Percentiles rank a stretch among this genome's conserved stretches.
phyloP scores from a whole-genome alignment of 169 alveolate species.

The Cyclospora cayetanensis region DNA sequence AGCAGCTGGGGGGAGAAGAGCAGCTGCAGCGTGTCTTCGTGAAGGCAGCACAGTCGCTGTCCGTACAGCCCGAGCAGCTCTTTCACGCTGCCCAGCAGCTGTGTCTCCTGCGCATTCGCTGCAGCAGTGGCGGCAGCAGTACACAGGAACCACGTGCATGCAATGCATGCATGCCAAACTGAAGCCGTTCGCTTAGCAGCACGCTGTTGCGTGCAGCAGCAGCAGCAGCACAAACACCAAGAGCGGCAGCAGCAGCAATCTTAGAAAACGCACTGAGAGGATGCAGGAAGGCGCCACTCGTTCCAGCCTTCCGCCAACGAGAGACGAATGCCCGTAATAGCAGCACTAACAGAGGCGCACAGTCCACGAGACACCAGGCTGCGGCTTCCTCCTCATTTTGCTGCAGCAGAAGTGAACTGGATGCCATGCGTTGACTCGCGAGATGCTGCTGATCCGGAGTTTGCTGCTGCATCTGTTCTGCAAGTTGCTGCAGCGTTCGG shows the following conservation, averaged over 20 bases:
- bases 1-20: slow-evolving; percentile 6
- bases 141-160: no score
- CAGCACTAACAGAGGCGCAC: slow-evolving; percentile 41
- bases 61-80: slow-evolving; percentile 9
- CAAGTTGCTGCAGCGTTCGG: slow-evolving; percentile 19
- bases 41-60: slow-evolving; percentile 13
- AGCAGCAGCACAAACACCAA: slow-evolving; percentile 42
- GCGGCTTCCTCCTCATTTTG: slow-evolving; percentile 6
- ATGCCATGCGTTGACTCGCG: not conserved
- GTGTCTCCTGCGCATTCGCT: slow-evolving; percentile 35
- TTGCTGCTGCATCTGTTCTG: not conserved
- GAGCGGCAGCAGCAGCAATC: slow-evolving; percentile 23
- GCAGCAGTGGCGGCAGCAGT: slow-evolving; percentile 48
- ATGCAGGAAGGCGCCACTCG: slow-evolving; percentile 10
- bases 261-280: not conserved
- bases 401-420: slow-evolving; percentile 21
- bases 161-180: no score
- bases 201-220: no score
- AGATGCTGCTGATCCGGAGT: not conserved
- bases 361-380: slow-evolving; percentile 26
- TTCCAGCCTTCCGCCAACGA: not conserved
- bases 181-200: no score
- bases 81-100: not conserved
- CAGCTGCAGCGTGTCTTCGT: slow-evolving; percentile 36
- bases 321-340: slow-evolving; percentile 11